Evolutionary conservation across 768 basidiomycete species (phyloP).

Genomic region (Cantharellus anzutake): DNA sequence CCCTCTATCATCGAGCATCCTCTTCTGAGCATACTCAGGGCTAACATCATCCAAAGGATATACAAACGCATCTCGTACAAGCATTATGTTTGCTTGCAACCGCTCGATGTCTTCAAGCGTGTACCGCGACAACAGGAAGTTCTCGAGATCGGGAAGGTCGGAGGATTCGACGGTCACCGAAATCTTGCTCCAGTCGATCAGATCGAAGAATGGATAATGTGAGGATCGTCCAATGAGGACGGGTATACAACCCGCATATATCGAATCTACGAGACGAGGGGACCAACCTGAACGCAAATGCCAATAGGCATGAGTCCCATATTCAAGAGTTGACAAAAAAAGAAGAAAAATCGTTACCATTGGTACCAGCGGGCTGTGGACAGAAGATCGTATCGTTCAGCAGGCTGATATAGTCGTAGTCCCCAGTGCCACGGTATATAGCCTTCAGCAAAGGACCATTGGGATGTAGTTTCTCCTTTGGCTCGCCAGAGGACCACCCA

Average conservation of each 20-base stretch:
- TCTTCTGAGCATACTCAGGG: conserved; percentile 14
- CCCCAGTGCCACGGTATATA: no score
- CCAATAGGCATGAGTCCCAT: no score
- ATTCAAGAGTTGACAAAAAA: no score
- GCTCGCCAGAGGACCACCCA: no score
- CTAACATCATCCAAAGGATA: conserved; percentile 18
- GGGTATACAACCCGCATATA: conserved; percentile 25
- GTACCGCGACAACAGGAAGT: conserved; percentile 17
- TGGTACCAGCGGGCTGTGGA: no score
- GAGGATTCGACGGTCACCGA: conserved; percentile 19
- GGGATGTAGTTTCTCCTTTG: no score
- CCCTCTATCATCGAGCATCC: neutral
- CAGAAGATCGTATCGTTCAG: no score
- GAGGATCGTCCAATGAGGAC: conserved; percentile 22
- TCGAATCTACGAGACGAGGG: conserved; percentile 16
- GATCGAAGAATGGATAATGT: conserved; percentile 20
- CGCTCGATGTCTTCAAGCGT: conserved; percentile 16
- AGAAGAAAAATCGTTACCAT: no score
- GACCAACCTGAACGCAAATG: no score
- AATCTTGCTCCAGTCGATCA: conserved; percentile 23
- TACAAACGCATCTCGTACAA: conserved; percentile 21
- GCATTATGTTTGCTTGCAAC: conserved; percentile 20
- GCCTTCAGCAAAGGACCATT: no score
- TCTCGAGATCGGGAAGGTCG: conserved; percentile 20
- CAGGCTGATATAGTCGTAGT: no score